Conservation (phyloP, 2,329 filamentous ascomycete species). For the Pleomassaria siparia region DNA sequence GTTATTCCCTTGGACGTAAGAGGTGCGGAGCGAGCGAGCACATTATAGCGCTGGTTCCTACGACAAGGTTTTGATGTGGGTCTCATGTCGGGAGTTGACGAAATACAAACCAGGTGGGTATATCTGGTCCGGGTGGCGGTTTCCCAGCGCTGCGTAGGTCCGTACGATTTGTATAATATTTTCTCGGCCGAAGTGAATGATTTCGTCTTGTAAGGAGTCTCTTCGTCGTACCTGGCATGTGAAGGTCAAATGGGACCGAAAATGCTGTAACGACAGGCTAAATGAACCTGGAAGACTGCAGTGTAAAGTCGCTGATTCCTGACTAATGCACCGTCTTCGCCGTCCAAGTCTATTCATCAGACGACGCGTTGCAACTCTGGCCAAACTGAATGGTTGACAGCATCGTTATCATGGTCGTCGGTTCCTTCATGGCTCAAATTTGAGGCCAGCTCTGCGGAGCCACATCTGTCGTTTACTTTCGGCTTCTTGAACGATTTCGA, state of each 20-base stretch:
- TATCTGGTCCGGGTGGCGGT: slow-evolving; percentile 2
- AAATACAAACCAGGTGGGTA: slow-evolving; percentile 1
- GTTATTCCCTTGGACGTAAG: background rate
- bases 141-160: background rate
- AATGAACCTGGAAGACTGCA: slow-evolving; percentile 7
- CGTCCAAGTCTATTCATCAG: background rate
- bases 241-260: background rate
- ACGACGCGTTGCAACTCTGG: background rate
- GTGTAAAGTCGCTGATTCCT: background rate
- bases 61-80: slow-evolving; percentile 1
- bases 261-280: slow-evolving; percentile 7
- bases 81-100: slow-evolving; percentile 8
- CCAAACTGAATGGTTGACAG: no score
- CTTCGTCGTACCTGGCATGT: background rate
- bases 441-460: slow-evolving; percentile 45
- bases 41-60: slow-evolving; percentile 3
- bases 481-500: slow-evolving; percentile 79
- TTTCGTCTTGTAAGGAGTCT: background rate
- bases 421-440: slow-evolving; percentile 36
- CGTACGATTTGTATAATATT: background rate
- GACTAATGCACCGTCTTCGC: background rate
- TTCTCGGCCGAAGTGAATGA: background rate
- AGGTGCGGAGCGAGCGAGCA: background rate
- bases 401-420: background rate
- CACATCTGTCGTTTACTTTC: slow-evolving; percentile 68